These are phyloP conservation scores for Dryadomyces quercivorus DNA, from an alignment of 2,329 filamentous ascomycete genomes.

Conservation along the genomic window DNA sequence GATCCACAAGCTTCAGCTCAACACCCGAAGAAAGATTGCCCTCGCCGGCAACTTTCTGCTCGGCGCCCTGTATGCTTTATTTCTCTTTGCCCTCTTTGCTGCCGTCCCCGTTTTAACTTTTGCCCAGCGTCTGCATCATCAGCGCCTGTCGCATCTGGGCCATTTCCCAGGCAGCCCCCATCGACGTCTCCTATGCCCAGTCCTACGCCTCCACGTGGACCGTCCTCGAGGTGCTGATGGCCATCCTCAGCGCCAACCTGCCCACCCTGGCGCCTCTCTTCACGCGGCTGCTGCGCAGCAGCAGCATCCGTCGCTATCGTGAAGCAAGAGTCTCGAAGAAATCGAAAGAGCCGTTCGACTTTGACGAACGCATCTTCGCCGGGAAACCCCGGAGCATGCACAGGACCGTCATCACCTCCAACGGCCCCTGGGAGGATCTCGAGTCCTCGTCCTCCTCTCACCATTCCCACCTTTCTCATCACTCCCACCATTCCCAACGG, in stretches of 20 bases:
- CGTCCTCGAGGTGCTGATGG: slow-evolving; percentile 17
- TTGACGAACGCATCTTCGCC: neutral
- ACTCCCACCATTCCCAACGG: neutral
- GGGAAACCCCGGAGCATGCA: neutral
- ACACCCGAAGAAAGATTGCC: slow-evolving; percentile 18
- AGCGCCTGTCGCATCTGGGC: slow-evolving; percentile 21
- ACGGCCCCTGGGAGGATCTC: neutral
- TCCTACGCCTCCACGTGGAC: slow-evolving; percentile 11
- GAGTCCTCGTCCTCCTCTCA: neutral
- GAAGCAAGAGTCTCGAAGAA: neutral
- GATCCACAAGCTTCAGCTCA: slow-evolving; percentile 18
- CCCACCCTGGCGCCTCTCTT: slow-evolving; percentile 28
- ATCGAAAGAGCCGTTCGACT: neutral
- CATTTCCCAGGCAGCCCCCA: slow-evolving; percentile 13
- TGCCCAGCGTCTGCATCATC: slow-evolving; percentile 21
- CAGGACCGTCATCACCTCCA: neutral
- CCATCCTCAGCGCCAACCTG: slow-evolving; percentile 25
- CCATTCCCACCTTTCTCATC: neutral
- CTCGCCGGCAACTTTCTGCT: slow-evolving; percentile 20
- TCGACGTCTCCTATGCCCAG: slow-evolving; percentile 8
- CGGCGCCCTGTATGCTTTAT: slow-evolving; percentile 18
- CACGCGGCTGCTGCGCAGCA: slow-evolving; percentile 5
- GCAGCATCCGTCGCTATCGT: neutral
- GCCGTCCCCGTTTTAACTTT: neutral
- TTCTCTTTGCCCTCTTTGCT: slow-evolving; percentile 8